Evolutionary conservation across 2,329 filamentous ascomycete genomes (phyloP).

Genomic region (Intubia oerlemansii): DNA sequence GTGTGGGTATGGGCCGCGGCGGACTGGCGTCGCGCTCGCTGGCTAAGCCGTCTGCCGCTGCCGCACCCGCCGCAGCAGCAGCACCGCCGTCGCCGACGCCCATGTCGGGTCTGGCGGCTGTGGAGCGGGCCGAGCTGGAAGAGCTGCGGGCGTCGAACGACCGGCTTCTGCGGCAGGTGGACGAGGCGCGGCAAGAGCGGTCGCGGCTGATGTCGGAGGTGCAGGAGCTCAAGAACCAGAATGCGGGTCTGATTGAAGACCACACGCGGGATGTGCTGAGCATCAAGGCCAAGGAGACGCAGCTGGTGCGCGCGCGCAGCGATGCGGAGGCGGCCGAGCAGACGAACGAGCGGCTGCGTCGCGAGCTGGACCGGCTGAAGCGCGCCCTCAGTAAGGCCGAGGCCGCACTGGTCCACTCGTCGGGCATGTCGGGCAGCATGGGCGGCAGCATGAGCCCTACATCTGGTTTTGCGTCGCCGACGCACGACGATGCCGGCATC

Average conservation of each 20-base stretch:
- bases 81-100: slow-evolving; percentile 35
- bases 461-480: slow-evolving; percentile 25
- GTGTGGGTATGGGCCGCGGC: slow-evolving; percentile 43
- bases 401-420: slow-evolving; percentile 12
- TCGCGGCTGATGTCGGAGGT: slow-evolving; percentile 69
- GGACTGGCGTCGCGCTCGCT: slow-evolving; percentile 74
- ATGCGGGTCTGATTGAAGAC: slow-evolving; percentile 89
- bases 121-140: slow-evolving; percentile 84
- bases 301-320: slow-evolving; percentile 74
- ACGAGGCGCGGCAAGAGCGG: slow-evolving; percentile 66
- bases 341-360: slow-evolving; percentile 59
- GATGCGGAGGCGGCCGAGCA: slow-evolving; percentile 81
- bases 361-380: slow-evolving; percentile 86
- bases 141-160: slow-evolving; percentile 75
- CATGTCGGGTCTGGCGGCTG: slow-evolving; percentile 44
- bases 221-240: slow-evolving; percentile 88
- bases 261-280: slow-evolving; percentile 88
- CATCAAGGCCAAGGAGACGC: slow-evolving; percentile 96
- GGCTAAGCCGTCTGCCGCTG: slow-evolving; percentile 43
- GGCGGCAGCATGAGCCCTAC: slow-evolving; percentile 12
- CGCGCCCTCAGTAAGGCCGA: slow-evolving; percentile 51
- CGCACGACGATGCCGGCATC: slow-evolving; percentile 35
- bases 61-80: slow-evolving; percentile 32
- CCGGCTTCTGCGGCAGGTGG: slow-evolving; percentile 47
- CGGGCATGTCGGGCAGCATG: slow-evolving; percentile 4